Evolutionary conservation across 1,284 basidiomycete genomes (phyloP), one percentile per base, ranked within the genome.

Genomic region (Apiotrichum montevideense): DNA sequence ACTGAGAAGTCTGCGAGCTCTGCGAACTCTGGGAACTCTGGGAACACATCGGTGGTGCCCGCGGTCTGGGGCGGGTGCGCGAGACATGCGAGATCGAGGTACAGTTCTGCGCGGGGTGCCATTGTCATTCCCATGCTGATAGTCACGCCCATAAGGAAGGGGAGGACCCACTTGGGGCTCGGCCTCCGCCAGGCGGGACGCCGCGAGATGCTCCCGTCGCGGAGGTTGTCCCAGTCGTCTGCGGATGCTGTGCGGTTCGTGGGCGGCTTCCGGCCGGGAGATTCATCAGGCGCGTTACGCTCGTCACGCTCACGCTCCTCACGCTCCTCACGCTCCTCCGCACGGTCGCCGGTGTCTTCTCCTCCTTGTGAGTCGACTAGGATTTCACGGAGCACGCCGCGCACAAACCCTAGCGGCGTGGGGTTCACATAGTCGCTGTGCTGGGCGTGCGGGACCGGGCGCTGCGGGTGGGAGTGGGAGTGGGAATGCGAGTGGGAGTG

Each of bases 31-130:
- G 41, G n/a, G 41, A 15, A n/a, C 10, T 6, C 13, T 46, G 32
- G 9, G 21, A 21, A 6, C 32, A n/a, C 41, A 3, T 3, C 9
- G 47, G 70, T 63, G 43, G 63, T 54, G 35, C 56, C 61, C 37
- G 44, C 40, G 40, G 35, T 57, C 29, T 53, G 45, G 4, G 75
- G 75, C 8, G 74, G 74, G 58, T 76, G 69, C 2, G 70, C 66
- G n/a, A 76, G 58, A 63, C 75, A 77, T 13, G 72, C 73, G 13
- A 77, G 60, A 56, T 74, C 72, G 62, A 76, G 68, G 51, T 62
- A 69, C 13, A 77, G 54, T 61, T 77, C 75, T 11, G 63, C 63
- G 40, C 67, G 65, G 1, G 73, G 72, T 5, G 74, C 69, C 9
- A 66, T 59, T 4, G 63, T 66, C 71, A 75, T 73, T 1, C 74